A percentile compares a stretch with the other conserved stretches of the same genome.
These are phyloP conservation scores for Paramarasmius palmivorus DNA, from an alignment of 1,284 basidiomycete species.

Conservation along the genomic window DNA sequence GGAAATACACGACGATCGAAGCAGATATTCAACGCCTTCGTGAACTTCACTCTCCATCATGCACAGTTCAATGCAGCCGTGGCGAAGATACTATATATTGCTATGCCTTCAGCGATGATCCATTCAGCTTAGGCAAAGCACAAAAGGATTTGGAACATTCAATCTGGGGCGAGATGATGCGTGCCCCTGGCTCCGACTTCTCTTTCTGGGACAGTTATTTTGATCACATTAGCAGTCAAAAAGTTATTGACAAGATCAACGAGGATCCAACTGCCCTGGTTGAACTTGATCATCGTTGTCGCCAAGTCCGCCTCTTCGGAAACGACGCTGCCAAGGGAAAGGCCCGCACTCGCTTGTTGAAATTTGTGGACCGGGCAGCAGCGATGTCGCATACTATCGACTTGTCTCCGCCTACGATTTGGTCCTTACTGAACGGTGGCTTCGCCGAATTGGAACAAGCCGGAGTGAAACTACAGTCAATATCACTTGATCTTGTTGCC, in stretches of 20 bases:
- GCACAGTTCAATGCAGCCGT: neutral
- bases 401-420: conserved; percentile 31
- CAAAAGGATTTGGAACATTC: conserved; percentile 36
- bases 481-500: conserved; percentile 38
- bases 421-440: conserved; percentile 34
- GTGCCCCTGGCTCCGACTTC: conserved; percentile 24
- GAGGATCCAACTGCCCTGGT: conserved; percentile 33
- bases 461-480: conserved; percentile 33
- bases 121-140: conserved; percentile 31
- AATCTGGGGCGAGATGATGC: conserved; percentile 37
- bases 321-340: conserved; percentile 23
- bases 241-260: conserved; percentile 36
- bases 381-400: conserved; percentile 25
- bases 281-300: conserved; percentile 36
- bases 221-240: conserved; percentile 33
- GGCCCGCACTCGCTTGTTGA: conserved; percentile 31
- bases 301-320: conserved; percentile 40
- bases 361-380: conserved; percentile 35
- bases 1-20: conserved; percentile 14
- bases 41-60: neutral
- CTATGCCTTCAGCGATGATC: conserved; percentile 38
- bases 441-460: conserved; percentile 33
- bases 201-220: conserved; percentile 50
- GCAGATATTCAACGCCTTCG: conserved; percentile 20
- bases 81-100: conserved; percentile 21